Base-by-base conservation (phyloP, 306 rosid genomes). In the Pterocarpus santalinus region DNA sequence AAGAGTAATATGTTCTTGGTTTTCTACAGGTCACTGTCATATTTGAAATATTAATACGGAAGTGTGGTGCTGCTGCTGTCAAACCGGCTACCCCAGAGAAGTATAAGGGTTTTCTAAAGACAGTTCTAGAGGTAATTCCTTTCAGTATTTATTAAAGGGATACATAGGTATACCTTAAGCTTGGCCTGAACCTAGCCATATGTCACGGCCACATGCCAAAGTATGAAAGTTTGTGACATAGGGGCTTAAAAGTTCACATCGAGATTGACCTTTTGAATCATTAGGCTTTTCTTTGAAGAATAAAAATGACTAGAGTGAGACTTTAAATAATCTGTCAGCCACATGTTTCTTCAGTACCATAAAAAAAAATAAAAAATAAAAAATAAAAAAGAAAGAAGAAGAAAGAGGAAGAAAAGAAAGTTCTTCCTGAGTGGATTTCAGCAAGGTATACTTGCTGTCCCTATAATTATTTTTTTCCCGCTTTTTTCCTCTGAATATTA, bases 51-150 rank as follows among this genome's bases (percentile, higher is more conserved):
- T 32, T 95, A 74, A 63, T 87, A 51, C 90, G 99, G 68, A 95
- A 95, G 83, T 95, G 99, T 64, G 97, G 99, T 77, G 60, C 92
- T 73, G 84, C 89, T 65, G 90, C 91, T 17, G 90, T 93, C 81
- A 89, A 89, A 84, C 74, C 46, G 9, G 90, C 84, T 76, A 86
- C 87, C 72, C 97, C 97, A 1, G 98, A 89, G 65, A 93, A 88
- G 71, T 91, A 87, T 73, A 89, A 66, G 84, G 55, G 82, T 86
- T 93, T 95, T 84, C 83, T 93, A 44, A 89, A 87, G 87, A 74
- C 84, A 7, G 86, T 91, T 69, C 46, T 81, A 39, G 92, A 95
- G 98, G 98, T 95, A 55, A 89, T 73, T 65, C 65, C 15, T 57
- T 71, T 72, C n/a, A 46, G 60, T 52, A 52, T 43, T 69, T 17